phyloP scores from a whole-genome alignment of 768 basidiomycete genomes.

The Leccinum barrowsii region DNA sequence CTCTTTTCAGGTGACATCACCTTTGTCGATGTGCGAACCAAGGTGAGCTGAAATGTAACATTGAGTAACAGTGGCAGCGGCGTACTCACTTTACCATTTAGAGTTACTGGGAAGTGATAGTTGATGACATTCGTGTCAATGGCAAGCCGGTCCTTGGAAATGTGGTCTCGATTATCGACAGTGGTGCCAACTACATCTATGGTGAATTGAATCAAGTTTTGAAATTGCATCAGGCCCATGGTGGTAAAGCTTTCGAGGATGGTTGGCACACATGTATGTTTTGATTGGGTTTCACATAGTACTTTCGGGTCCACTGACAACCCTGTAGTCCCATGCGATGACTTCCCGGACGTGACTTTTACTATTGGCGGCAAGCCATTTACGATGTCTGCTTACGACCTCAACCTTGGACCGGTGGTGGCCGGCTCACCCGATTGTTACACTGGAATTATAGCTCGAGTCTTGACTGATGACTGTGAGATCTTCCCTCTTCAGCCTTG shows the following conservation, averaged over 20 bases:
- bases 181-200: neutral
- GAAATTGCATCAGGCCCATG: neutral
- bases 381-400: neutral
- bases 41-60: neutral
- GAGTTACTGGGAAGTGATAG: neutral
- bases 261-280: neutral
- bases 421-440: neutral
- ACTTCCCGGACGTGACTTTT: neutral
- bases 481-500: neutral
- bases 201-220: neutral
- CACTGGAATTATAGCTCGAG: neutral
- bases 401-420: neutral
- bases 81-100: neutral
- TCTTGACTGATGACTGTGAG: neutral
- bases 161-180: neutral
- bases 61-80: neutral
- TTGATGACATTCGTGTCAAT: neutral
- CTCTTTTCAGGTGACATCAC: neutral
- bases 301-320: neutral
- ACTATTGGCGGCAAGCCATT: neutral
- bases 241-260: neutral
- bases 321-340: neutral
- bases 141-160: neutral
- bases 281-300: neutral
- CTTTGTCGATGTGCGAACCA: neutral